A percentile compares a stretch with the other conserved stretches of the same genome.
phyloP scores from a whole-genome alignment of 495 filamentous ascomycete genomes.

The Talaromyces liani region DNA sequence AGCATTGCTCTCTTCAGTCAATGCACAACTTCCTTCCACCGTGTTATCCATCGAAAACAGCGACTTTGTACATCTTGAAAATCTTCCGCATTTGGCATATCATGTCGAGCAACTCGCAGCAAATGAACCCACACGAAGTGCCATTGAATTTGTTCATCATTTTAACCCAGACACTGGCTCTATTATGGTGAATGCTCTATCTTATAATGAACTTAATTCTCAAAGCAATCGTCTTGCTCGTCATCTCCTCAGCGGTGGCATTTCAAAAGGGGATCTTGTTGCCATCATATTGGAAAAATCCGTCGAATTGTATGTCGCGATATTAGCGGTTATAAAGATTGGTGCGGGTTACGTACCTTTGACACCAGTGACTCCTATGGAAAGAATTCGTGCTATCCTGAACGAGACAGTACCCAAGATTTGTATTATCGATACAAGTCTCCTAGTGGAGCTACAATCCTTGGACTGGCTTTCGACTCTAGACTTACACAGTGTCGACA shows the following conservation, averaged over 20 bases:
- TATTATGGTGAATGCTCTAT: conserved; percentile 33
- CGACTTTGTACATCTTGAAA: conserved; percentile 9
- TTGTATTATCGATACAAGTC: conserved; percentile 34
- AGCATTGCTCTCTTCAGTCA: conserved; percentile 24
- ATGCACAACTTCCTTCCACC: conserved; percentile 21
- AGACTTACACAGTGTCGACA: conserved; percentile 26
- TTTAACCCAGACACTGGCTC: conserved; percentile 20
- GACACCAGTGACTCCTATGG: conserved; percentile 51
- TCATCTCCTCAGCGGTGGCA: conserved; percentile 38
- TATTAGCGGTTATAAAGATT: conserved; percentile 63
- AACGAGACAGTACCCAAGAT: conserved; percentile 37
- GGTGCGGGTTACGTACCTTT: conserved; percentile 71
- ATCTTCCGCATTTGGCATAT: conserved; percentile 30
- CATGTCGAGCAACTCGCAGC: conserved; percentile 46
- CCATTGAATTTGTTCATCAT: conserved; percentile 51
- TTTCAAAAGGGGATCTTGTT: conserved; percentile 45
- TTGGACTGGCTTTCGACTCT: conserved; percentile 19
- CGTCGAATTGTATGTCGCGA: conserved; percentile 55
- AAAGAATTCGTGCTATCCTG: conserved; percentile 49
- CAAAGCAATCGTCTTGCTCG: conserved; percentile 59
- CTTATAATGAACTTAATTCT: conserved; percentile 55
- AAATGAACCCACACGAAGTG: conserved; percentile 41
- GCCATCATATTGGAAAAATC: conserved; percentile 68
- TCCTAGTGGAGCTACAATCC: conserved; percentile 5
- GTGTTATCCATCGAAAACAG: conserved; percentile 51